Evolutionary conservation across 2,329 filamentous ascomycete genomes (phyloP), one percentile per base, ranked within the genome.

Genomic region (Verticillium longisporum): DNA sequence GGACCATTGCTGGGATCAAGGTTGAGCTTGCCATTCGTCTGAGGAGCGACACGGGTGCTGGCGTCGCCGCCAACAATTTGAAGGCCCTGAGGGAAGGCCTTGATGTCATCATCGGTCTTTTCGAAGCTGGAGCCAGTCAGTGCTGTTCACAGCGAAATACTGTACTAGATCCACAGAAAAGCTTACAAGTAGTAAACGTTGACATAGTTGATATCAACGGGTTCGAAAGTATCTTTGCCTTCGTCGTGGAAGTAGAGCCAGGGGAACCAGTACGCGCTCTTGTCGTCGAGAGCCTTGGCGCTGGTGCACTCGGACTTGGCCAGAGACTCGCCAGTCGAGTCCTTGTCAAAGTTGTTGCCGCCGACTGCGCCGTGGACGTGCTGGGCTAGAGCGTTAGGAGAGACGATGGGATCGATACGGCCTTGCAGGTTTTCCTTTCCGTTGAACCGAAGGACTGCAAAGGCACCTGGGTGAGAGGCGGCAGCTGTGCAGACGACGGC

Each of bases 231-330:
- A 57, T 83, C 83, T 65, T 87, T 84, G 66, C 82, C 76, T 68
- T 85, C 80, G 65, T 89, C 83, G 66, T 80, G 76, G 74, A 88
- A 92, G 75, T 87, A 92, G 2, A 93, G 76, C 33, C 80, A 78
- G 1, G 90, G 89, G 61, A 87, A 86, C 90, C 90, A 93, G 78
- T 94, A 93, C 73, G 88, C 88, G 67, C 84, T 89, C 70, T 85
- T 80, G 74, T 92, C 89, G 60, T 83, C 84, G 67, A 81, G 85
- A 70, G 90, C 80, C 63, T 82, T 80, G 71, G 90, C 88, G 37
- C 87, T 90, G 57, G 86, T 89, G 79, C 90, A 94, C 32, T 82
- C 80, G 36, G 88, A 90, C 60, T 80, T 71, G 62, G 78, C 63
- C 32, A 90, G 79, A 55, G 83, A 78, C 61, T 84, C 78, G 67